These are phyloP conservation scores for Populus trichocarpa DNA, from an alignment of 441 rosid genomes.

Conservation along the genomic window DNA sequence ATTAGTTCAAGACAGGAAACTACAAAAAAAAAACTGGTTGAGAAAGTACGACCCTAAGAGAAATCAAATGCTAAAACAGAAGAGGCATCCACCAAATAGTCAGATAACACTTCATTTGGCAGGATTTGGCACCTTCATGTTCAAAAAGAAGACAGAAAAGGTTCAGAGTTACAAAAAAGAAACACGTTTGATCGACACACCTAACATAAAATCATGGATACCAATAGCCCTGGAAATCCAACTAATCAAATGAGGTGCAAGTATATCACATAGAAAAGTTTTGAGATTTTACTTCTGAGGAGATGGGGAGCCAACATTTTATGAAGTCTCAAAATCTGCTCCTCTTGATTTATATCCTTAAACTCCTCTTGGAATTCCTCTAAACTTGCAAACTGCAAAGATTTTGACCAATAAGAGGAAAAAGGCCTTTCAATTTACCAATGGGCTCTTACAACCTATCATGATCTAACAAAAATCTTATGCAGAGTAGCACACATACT, in stretches of 20 bases:
- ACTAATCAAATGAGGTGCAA: conserved; percentile 15
- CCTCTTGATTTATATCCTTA: conserved; percentile 97
- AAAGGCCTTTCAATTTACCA: conserved; percentile 6
- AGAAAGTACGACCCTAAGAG: not conserved
- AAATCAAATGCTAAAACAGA: not conserved
- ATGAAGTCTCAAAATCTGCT: conserved; percentile 92
- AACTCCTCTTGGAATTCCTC: conserved; percentile 99
- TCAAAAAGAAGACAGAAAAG: not conserved
- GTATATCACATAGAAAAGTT: conserved; percentile 12
- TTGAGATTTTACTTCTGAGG: conserved; percentile 64
- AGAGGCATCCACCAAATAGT: not conserved
- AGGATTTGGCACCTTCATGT: not conserved
- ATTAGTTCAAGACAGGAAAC: not conserved
- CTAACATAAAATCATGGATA: not conserved
- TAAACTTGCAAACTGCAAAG: conserved; percentile 81
- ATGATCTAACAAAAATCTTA: conserved; percentile 15
- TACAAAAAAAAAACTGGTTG: not conserved
- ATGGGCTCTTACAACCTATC: conserved; percentile 3
- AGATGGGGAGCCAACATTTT: conserved; percentile 98
- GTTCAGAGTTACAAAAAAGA: not conserved
- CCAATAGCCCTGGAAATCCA: conserved; percentile 7
- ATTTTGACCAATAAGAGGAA: conserved; percentile 23
- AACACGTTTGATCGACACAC: not conserved
- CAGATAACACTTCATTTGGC: not conserved
- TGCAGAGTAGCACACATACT: conserved; percentile 22